Conservation (phyloP, 495 filamentous ascomycete genomes). For the Talaromyces liani region DNA sequence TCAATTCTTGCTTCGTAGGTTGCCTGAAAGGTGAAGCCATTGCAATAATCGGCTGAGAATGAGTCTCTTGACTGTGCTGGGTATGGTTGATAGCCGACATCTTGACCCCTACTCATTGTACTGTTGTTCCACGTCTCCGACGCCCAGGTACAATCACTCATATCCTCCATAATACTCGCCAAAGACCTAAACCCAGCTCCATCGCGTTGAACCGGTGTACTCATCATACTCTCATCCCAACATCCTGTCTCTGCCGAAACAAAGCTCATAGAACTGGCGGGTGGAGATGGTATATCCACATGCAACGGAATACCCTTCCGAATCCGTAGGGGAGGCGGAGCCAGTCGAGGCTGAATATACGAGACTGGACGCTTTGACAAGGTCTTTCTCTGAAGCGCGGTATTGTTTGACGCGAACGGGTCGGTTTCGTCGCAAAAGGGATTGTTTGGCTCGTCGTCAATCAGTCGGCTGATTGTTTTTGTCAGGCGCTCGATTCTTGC, state of each 20-base stretch:
- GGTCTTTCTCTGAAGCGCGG: background rate
- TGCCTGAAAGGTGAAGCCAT: background rate
- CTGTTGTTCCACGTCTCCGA: background rate
- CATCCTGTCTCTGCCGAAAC: background rate
- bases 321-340: slow-evolving; percentile 23
- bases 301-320: slow-evolving; percentile 11
- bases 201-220: background rate
- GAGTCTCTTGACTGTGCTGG: background rate
- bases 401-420: slow-evolving; percentile 19
- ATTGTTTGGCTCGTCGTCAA: slow-evolving; percentile 16
- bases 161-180: background rate
- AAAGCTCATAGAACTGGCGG: background rate
- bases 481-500: slow-evolving; percentile 12
- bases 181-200: background rate
- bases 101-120: background rate
- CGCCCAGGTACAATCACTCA: background rate
- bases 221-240: background rate
- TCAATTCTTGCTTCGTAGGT: background rate
- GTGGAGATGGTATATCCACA: background rate
- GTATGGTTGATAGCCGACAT: background rate
- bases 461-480: slow-evolving; percentile 18
- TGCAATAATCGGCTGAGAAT: background rate
- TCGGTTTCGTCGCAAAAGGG: slow-evolving; percentile 13
- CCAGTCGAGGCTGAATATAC: slow-evolving; percentile 5
- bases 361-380: background rate